phyloP scores from a whole-genome alignment of 2,329 filamentous ascomycete species.

The Diaporthe batatas region DNA sequence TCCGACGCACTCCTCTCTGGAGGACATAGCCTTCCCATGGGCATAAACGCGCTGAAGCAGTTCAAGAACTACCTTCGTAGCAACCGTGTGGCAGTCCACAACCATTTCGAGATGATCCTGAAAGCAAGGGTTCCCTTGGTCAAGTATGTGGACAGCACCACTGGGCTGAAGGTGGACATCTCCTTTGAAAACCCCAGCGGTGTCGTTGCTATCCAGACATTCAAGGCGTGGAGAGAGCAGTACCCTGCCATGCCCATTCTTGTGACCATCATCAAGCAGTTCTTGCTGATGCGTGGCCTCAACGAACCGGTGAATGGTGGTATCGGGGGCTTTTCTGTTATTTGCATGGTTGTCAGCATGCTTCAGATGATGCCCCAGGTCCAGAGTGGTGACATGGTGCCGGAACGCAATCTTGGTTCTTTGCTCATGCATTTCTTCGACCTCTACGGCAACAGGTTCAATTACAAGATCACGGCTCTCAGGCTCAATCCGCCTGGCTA shows the following conservation, averaged over 20 bases:
- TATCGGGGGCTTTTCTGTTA: constrained; percentile 93
- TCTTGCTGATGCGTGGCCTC: constrained; percentile 86
- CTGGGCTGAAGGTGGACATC: constrained; percentile 87
- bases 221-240: constrained; percentile 80
- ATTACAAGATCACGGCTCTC: constrained; percentile 79
- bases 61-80: constrained; percentile 72
- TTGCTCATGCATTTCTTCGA: constrained; percentile 90
- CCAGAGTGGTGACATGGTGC: constrained; percentile 70
- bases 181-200: constrained; percentile 95
- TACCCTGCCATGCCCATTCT: constrained; percentile 90
- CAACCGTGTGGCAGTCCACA: constrained; percentile 68
- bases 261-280: constrained; percentile 92
- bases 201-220: constrained; percentile 83
- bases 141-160: constrained; percentile 86
- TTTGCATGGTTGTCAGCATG: constrained; percentile 92
- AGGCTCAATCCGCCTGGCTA: constrained; percentile 80
- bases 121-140: constrained; percentile 89
- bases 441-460: constrained; percentile 87
- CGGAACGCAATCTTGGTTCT: constrained; percentile 80
- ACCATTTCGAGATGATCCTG: constrained; percentile 76
- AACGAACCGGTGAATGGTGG: constrained; percentile 95
- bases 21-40: constrained; percentile 62
- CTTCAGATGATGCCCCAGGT: constrained; percentile 83
- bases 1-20: constrained; percentile 68
- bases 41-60: constrained; percentile 67